Evolutionary conservation across 2,329 filamentous ascomycete species (phyloP).

Genomic region (Neonectria magnoliae): DNA sequence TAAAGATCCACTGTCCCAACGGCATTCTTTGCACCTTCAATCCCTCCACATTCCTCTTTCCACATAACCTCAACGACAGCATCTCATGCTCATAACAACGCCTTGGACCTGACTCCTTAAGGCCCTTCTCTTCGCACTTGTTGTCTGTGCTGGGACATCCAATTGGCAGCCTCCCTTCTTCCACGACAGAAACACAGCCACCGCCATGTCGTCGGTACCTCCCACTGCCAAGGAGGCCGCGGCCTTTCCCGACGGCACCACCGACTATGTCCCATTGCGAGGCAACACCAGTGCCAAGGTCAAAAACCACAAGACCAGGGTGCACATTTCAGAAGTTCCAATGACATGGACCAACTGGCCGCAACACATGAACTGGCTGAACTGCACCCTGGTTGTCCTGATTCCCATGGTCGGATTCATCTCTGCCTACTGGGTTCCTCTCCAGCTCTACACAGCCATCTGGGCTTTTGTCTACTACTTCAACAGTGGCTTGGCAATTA

Average conservation of each 20-base stretch:
- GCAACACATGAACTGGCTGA: slow-evolving; percentile 95
- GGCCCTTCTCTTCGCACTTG: neutral
- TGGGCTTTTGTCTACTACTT: slow-evolving; percentile 85
- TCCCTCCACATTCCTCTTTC: neutral
- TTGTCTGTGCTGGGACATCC: neutral
- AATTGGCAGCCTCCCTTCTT: neutral
- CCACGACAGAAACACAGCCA: slow-evolving; percentile 19
- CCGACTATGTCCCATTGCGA: slow-evolving; percentile 63
- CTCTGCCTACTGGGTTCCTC: slow-evolving; percentile 80
- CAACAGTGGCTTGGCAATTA: slow-evolving; percentile 83
- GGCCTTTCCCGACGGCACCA: slow-evolving; percentile 62
- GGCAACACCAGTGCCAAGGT: slow-evolving; percentile 48
- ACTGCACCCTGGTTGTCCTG: slow-evolving; percentile 81
- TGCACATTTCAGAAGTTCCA: slow-evolving; percentile 82
- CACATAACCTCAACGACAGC: neutral
- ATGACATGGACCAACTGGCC: slow-evolving; percentile 88
- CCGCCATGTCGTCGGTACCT: slow-evolving; percentile 51
- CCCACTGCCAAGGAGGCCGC: slow-evolving; percentile 51
- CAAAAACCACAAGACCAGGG: slow-evolving; percentile 70
- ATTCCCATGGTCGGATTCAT: slow-evolving; percentile 80
- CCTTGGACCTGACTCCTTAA: neutral
- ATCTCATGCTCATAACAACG: neutral
- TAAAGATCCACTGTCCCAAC: neutral
- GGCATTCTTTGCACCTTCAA: neutral
- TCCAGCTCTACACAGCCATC: slow-evolving; percentile 75